A percentile compares a stretch with the other conserved stretches of the same genome.
phyloP scores from a whole-genome alignment of 2,329 filamentous ascomycete genomes.

The Blumeria graminis region DNA sequence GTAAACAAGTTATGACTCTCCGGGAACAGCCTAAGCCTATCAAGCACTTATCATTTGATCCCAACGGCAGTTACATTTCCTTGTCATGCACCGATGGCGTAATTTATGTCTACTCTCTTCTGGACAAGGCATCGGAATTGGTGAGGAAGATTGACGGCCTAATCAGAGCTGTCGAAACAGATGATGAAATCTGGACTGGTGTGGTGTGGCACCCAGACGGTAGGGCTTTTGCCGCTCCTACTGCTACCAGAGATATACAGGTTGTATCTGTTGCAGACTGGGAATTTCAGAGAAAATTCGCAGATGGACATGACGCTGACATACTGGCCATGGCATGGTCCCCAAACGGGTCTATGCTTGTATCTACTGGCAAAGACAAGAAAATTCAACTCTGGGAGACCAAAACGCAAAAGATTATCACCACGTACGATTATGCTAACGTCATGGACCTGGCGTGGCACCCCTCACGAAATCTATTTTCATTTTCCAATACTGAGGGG shows the following conservation, averaged over 20 bases:
- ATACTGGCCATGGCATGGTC: slow-evolving; percentile 84
- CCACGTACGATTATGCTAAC: slow-evolving; percentile 55
- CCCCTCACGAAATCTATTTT: slow-evolving; percentile 63
- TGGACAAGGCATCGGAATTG: slow-evolving; percentile 53
- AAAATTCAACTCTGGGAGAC: slow-evolving; percentile 72
- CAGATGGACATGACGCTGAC: slow-evolving; percentile 56
- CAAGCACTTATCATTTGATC: slow-evolving; percentile 81
- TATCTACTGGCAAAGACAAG: slow-evolving; percentile 40
- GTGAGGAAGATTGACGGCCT: slow-evolving; percentile 68
- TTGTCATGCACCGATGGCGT: slow-evolving; percentile 75
- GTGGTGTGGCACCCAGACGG: slow-evolving; percentile 88
- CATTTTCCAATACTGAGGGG: slow-evolving; percentile 79
- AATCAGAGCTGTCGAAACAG: slow-evolving; percentile 54
- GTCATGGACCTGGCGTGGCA: slow-evolving; percentile 82
- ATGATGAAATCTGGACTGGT: slow-evolving; percentile 49
- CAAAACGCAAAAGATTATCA: slow-evolving; percentile 60
- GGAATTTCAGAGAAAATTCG: slow-evolving; percentile 62
- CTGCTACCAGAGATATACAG: slow-evolving; percentile 59
- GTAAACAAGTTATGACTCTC: slow-evolving; percentile 49
- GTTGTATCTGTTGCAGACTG: slow-evolving; percentile 76
- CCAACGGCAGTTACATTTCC: slow-evolving; percentile 47
- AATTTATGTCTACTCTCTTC: slow-evolving; percentile 73
- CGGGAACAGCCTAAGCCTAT: slow-evolving; percentile 66
- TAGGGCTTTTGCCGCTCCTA: slow-evolving; percentile 67
- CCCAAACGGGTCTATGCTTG: slow-evolving; percentile 74